phyloP scores from a whole-genome alignment of 2,329 filamentous ascomycete genomes.

The Fusarium kyushuense region DNA sequence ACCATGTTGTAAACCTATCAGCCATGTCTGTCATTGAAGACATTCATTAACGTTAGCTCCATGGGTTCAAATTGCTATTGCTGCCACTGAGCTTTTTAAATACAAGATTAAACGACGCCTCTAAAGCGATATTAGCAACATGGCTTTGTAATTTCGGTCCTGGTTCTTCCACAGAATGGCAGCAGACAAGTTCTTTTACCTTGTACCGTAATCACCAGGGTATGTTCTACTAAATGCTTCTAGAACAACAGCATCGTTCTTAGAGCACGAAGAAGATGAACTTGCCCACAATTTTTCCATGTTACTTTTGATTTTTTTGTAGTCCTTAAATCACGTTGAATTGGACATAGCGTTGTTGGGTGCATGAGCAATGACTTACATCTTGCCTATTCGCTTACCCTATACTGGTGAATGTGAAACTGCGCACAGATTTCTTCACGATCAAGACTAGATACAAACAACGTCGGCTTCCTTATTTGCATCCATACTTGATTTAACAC shows the following conservation, averaged over 20 bases:
- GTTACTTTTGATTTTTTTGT: neutral
- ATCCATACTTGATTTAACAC: neutral
- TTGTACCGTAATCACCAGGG: neutral
- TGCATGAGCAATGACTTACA: neutral
- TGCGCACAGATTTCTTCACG: neutral
- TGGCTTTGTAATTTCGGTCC: neutral
- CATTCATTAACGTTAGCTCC: neutral
- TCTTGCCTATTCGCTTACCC: neutral
- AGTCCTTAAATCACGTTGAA: neutral
- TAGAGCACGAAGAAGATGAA: neutral
- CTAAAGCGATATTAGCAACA: neutral
- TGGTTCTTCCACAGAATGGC: neutral
- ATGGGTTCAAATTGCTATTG: neutral
- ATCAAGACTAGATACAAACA: neutral
- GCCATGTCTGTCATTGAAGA: slow-evolving; percentile 7
- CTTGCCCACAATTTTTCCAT: neutral
- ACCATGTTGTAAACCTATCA: neutral
- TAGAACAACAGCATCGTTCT: neutral
- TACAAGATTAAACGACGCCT: neutral
- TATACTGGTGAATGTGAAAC: neutral
- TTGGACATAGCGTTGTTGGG: too few relatives aligned
- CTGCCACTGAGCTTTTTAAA: neutral
- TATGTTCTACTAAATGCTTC: neutral
- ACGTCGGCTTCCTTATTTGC: neutral
- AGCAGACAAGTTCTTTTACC: neutral